These are phyloP conservation scores for Cyclotella cryptica DNA, from an alignment of 108 stramenopile genomes.

Conservation along the genomic window DNA sequence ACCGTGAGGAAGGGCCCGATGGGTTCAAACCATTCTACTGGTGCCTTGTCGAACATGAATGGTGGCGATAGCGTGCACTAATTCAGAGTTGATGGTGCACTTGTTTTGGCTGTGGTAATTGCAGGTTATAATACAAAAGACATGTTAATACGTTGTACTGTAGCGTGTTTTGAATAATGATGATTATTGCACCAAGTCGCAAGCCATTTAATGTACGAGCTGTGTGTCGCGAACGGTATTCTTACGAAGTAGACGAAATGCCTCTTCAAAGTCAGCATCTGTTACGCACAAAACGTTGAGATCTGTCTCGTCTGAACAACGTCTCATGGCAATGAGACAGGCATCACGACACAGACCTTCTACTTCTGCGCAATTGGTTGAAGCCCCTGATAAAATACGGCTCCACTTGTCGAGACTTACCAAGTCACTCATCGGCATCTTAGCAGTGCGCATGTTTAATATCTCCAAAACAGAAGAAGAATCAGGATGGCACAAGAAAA, in stretches of 20 bases:
- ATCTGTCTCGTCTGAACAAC: constrained; percentile 27
- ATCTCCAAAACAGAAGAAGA: constrained; percentile 58
- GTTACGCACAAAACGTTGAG: constrained; percentile 22
- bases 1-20: constrained; percentile 81
- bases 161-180: background rate
- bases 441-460: constrained; percentile 51
- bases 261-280: constrained; percentile 34
- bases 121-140: background rate
- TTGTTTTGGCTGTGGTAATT: background rate
- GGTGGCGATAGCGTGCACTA: constrained; percentile 29
- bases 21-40: constrained; percentile 21
- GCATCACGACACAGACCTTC: constrained; percentile 79
- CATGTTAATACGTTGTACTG: background rate
- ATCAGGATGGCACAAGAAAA: constrained; percentile 59
- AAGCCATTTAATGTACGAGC: background rate
- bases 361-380: constrained; percentile 68
- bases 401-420: constrained; percentile 35
- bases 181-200: background rate
- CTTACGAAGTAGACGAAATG: constrained; percentile 13
- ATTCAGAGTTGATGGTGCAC: background rate
- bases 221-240: background rate
- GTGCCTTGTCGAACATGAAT: constrained; percentile 29
- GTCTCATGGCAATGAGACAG: constrained; percentile 57
- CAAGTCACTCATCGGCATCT: constrained; percentile 41
- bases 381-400: constrained; percentile 23